A percentile compares a stretch with the other conserved stretches of the same genome.
phyloP scores from a whole-genome alignment of 2,329 filamentous ascomycete species.

The Aspergillus ochraceoroseus region DNA sequence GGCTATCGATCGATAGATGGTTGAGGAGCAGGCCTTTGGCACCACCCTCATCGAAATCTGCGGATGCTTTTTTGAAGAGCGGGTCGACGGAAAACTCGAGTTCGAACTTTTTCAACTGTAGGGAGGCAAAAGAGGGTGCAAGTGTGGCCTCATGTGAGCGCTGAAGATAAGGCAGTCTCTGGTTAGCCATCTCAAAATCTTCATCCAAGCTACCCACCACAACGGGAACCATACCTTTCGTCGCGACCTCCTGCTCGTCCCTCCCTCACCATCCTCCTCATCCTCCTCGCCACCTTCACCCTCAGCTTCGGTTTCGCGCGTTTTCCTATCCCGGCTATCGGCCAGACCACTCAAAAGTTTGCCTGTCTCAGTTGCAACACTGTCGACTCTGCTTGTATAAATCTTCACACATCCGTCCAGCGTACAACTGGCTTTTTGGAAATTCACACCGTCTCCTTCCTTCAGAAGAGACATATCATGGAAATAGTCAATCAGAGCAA shows the following conservation, averaged over 20 bases:
- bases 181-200: conserved; percentile 24
- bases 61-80: conserved; percentile 97
- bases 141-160: conserved; percentile 90
- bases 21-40: conserved; percentile 93
- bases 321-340: conserved; percentile 66
- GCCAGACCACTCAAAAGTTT: conserved; percentile 90
- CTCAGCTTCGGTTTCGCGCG: conserved; percentile 57
- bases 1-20: conserved; percentile 88
- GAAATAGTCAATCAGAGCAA: conserved; percentile 99
- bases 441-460: conserved; percentile 95
- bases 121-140: conserved; percentile 75
- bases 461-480: conserved; percentile 97
- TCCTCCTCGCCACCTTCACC: conserved; percentile 59
- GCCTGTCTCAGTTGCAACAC: conserved; percentile 93
- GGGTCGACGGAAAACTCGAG: conserved; percentile 95
- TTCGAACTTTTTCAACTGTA: conserved; percentile 96
- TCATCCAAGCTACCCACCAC: not conserved
- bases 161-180: conserved; percentile 48
- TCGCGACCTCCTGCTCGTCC: conserved; percentile 51
- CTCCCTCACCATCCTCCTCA: conserved; percentile 55
- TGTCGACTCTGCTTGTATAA: conserved; percentile 96
- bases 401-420: conserved; percentile 98
- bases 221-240: conserved; percentile 58
- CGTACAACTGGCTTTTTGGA: conserved; percentile 96
- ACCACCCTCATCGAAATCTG: conserved; percentile 96